Evolutionary conservation across 345 rosid genomes (phyloP), one percentile per base, ranked within the genome.

Genomic region (Arabidopsis suecica): DNA sequence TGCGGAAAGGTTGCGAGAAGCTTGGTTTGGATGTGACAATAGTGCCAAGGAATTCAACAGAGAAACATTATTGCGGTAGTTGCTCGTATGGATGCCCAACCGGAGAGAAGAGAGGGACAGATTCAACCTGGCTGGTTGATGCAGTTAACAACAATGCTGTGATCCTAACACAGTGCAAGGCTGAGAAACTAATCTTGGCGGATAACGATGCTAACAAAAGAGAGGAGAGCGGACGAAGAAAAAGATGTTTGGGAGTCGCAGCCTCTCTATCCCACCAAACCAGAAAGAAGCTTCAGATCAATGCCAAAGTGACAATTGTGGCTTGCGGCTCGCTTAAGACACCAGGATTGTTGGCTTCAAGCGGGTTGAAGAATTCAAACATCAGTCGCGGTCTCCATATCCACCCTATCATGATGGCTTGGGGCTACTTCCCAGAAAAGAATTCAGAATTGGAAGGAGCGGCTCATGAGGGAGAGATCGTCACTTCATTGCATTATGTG

Each of bases 371-470:
- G 76, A 90, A 86, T 73, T 84, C 84, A 53, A 69, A 86, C 68
- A 90, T 88, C 4, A 91, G 96, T 28, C 78, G 75, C 38, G 86
- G 84, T 30, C 93, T 88, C 42, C 96, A 84, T 81, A 79, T 88
- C 66, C 92, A 89, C 65, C 96, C 96, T 4, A 80, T 79, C 38
- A 70, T 88, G 38, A 10, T 85, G 60, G 83, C 66, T 25, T 89
- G 96, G 93, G 96, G 91, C 18, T 84, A 86, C 81, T 86, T 90
- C 55, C 89, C 89, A 7, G 87, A 87, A 32, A 60, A 75, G 7
- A 40, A 16, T 6, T 53, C 84, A 5, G 74, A 60, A 7, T 48
- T 86, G 4, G 30, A 79, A 60, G 91, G 89, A 68, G 83, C 65
- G 34, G 36, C 38, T 40, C 82, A 71, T 30, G 87, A 88, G 44